Evolutionary conservation across 345 rosid genomes (phyloP).

Genomic region (Melaleuca quinquenervia): DNA sequence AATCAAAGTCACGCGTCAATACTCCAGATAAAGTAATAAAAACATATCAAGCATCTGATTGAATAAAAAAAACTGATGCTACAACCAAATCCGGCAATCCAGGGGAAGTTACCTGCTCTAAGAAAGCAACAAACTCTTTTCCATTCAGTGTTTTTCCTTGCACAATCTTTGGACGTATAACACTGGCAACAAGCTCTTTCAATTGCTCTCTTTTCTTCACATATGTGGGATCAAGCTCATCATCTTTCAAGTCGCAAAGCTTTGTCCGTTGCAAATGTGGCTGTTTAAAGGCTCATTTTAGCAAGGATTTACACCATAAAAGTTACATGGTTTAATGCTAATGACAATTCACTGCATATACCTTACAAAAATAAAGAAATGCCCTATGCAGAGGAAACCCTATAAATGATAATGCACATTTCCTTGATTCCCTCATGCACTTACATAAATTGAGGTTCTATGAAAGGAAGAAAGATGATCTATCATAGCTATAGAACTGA

Average conservation of each 20-base stretch:
- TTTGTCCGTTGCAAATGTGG: slow-evolving; percentile 52
- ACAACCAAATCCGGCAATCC: not conserved
- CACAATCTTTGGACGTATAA: slow-evolving; percentile 86
- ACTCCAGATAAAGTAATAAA: not conserved
- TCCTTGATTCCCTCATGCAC: not conserved
- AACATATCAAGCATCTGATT: not conserved
- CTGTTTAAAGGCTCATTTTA: slow-evolving; percentile 1
- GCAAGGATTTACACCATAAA: not conserved
- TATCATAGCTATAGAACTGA: not conserved
- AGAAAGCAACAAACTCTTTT: slow-evolving; percentile 82
- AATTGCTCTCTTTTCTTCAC: slow-evolving; percentile 70
- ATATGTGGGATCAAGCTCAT: slow-evolving; percentile 74
- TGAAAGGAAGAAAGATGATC: not conserved
- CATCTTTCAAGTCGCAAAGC: slow-evolving; percentile 95
- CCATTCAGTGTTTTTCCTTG: slow-evolving; percentile 82
- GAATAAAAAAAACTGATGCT: not conserved
- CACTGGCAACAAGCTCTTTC: slow-evolving; percentile 71
- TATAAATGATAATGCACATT: not conserved
- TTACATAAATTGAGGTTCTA: not conserved
- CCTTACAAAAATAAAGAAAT: not conserved
- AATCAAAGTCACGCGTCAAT: not conserved
- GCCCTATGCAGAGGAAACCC: not conserved
- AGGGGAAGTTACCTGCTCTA: slow-evolving; percentile 62
- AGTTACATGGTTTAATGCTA: not conserved
- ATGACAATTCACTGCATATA: not conserved